Evolutionary conservation across 441 rosid species (phyloP), one percentile per base, ranked within the genome.

Genomic region (Euphorbia celastroides): DNA sequence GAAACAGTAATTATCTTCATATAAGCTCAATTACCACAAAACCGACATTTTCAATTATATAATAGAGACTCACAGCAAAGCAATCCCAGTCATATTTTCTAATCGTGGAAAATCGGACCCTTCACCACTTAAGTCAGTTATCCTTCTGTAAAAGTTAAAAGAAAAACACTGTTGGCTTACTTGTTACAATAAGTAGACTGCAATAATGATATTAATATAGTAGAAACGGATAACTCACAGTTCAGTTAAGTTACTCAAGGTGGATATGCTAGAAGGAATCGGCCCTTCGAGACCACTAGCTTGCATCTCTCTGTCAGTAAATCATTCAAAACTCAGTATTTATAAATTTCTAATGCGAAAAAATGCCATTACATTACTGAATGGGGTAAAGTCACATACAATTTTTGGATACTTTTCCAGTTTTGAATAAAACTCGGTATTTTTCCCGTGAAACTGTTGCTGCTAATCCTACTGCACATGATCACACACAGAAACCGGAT

Each of bases 281-380:
- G 86, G 83, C 62, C 82, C 86, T 74, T 71, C 57, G 69, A 82
- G 69, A 72, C 82, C 81, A 60, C 79, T 64, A 6, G 77, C 81
- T 62, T 78, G 82, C 61, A 82, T 74, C 78, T 78, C 83, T 41
- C 82, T 82, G 71, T 60, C 42, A 60, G 22, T 16, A 38, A 17
- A 20, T 46, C 5, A 64, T 48, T 22, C 20, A 22, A 57, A n/a
- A 58, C 58, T 10, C 14, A 13, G n/a, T n/a, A n/a, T n/a, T 42
- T 50, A 44, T 10, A 20, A 16, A 46, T 17, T 23, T 51, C n/a
- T 2, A 2, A 22, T 12, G 30, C 42, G 26, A 26, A 22, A 26
- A 11, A 22, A 6, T n/a, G 20, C 16, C 25, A 30, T 14, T 68
- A 57, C 44, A 26, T 23, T 60, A 23, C 7, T 44, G 59, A n/a